Conservation (phyloP, 768 basidiomycete genomes). For the Sporobolomyces phaffii region DNA sequence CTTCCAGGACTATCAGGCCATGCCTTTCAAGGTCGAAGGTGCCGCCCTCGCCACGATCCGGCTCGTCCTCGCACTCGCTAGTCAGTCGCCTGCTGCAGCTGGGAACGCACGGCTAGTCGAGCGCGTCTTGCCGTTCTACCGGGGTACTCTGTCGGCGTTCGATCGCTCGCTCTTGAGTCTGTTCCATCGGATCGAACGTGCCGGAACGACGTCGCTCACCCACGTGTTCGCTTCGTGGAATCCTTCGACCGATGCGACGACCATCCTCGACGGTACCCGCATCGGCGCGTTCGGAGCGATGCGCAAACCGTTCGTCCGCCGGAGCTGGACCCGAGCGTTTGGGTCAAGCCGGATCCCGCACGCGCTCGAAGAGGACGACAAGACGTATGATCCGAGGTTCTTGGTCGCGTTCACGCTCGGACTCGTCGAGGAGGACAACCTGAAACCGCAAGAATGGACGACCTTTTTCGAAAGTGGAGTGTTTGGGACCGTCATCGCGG, state of each 20-base stretch:
- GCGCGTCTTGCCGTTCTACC: slow-evolving; percentile 67
- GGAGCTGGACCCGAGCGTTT: slow-evolving; percentile 62
- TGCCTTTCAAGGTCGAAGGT: neutral
- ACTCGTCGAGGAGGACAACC: slow-evolving; percentile 55
- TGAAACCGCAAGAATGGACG: slow-evolving; percentile 68
- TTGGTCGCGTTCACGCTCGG: slow-evolving; percentile 62
- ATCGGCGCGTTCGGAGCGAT: slow-evolving; percentile 52
- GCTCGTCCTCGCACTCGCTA: slow-evolving; percentile 13
- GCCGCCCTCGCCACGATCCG: neutral
- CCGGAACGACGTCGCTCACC: slow-evolving; percentile 52
- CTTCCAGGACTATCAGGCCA: slow-evolving; percentile 7
- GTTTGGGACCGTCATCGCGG: slow-evolving; percentile 64
- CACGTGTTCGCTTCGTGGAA: slow-evolving; percentile 65
- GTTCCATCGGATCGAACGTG: slow-evolving; percentile 27
- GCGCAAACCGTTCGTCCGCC: slow-evolving; percentile 57
- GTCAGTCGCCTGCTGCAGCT: slow-evolving; percentile 17
- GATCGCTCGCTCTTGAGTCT: slow-evolving; percentile 60
- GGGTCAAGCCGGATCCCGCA: slow-evolving; percentile 49
- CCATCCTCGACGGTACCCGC: slow-evolving; percentile 61
- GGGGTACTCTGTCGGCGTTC: slow-evolving; percentile 60
- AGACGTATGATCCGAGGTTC: slow-evolving; percentile 75
- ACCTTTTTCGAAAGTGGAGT: slow-evolving; percentile 76
- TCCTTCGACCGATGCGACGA: slow-evolving; percentile 52
- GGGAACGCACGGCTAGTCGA: slow-evolving; percentile 51
- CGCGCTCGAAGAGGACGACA: slow-evolving; percentile 45